These are phyloP conservation scores for Pseudisothecium myosuroides DNA, from an alignment of 225 moss, liverwort and hornwort species.

Conservation along the genomic window DNA sequence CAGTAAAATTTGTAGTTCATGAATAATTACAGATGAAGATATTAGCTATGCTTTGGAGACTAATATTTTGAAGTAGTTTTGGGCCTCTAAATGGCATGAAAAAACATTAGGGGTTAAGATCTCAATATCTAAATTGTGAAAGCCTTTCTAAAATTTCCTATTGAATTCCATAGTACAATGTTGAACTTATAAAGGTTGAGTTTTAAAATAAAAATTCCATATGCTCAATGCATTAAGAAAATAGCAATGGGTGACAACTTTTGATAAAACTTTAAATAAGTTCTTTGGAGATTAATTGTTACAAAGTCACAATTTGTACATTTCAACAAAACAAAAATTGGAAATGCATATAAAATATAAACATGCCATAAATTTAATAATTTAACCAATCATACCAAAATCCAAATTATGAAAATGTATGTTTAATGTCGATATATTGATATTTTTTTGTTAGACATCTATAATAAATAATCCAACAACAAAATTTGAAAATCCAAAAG, in stretches of 20 bases:
- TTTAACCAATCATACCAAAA: neutral
- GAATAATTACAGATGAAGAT: too few species aligned
- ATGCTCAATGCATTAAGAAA: neutral
- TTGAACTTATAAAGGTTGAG: neutral
- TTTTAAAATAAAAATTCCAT: neutral
- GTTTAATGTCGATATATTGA: neutral
- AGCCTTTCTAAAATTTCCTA: neutral
- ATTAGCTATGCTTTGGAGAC: too few species aligned
- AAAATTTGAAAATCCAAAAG: neutral
- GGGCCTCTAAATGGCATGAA: too few species aligned
- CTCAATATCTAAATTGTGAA: neutral
- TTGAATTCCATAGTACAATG: rapidly evolving
- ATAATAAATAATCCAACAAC: neutral
- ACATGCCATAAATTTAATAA: neutral
- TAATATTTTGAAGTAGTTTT: too few species aligned
- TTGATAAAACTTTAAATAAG: neutral
- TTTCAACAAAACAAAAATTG: neutral
- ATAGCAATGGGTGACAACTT: neutral
- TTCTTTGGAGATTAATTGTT: neutral
- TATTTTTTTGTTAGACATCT: rapidly evolving
- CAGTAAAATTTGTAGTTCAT: too few species aligned
- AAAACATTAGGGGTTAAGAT: too few species aligned
- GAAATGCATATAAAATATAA: neutral
- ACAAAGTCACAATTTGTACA: neutral
- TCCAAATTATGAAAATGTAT: neutral